Percentiles rank a stretch among this genome's conserved stretches.
Evolutionary conservation across 768 basidiomycete species (phyloP).

Genomic region (Plicaturopsis crispa): DNA sequence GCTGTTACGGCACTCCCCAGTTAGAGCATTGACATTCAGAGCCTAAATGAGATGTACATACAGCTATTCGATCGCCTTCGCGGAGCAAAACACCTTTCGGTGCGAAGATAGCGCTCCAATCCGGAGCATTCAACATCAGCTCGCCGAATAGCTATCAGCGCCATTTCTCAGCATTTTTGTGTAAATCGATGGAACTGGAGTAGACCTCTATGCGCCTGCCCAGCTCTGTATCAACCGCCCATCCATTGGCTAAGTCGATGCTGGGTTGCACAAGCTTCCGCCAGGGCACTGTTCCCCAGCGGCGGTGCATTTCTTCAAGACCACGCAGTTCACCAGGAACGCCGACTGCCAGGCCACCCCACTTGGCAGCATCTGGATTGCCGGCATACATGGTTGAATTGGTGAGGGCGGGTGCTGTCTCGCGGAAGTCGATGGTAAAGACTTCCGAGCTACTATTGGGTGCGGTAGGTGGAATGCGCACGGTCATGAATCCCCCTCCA

Average conservation of each 20-base stretch:
- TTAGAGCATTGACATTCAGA: no score
- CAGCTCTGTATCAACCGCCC: slow-evolving; percentile 75
- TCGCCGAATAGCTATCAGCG: slow-evolving; percentile 16
- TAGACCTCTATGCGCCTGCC: slow-evolving; percentile 63
- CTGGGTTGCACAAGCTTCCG: slow-evolving; percentile 66
- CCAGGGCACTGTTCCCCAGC: slow-evolving; percentile 85
- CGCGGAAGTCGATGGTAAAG: slow-evolving; percentile 81
- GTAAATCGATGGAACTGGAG: slow-evolving; percentile 5
- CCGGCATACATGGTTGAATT: slow-evolving; percentile 71
- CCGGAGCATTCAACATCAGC: slow-evolving; percentile 60
- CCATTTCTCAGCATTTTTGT: not conserved
- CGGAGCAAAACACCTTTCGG: slow-evolving; percentile 62
- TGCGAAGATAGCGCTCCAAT: slow-evolving; percentile 82
- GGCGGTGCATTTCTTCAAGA: slow-evolving; percentile 71
- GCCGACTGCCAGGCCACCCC: slow-evolving; percentile 82
- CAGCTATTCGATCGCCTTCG: slow-evolving; percentile 71
- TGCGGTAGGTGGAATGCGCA: slow-evolving; percentile 58
- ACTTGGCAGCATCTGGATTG: slow-evolving; percentile 42
- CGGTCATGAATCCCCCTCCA: slow-evolving; percentile 83
- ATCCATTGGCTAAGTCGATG: slow-evolving; percentile 66
- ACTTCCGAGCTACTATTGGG: slow-evolving; percentile 44
- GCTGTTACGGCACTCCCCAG: no score
- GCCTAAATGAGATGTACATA: no score
- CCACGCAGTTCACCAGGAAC: slow-evolving; percentile 91
- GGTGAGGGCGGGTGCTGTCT: slow-evolving; percentile 70